Base-by-base conservation (phyloP, 208 protist species). In the Acanthamoeba healyi region DNA sequence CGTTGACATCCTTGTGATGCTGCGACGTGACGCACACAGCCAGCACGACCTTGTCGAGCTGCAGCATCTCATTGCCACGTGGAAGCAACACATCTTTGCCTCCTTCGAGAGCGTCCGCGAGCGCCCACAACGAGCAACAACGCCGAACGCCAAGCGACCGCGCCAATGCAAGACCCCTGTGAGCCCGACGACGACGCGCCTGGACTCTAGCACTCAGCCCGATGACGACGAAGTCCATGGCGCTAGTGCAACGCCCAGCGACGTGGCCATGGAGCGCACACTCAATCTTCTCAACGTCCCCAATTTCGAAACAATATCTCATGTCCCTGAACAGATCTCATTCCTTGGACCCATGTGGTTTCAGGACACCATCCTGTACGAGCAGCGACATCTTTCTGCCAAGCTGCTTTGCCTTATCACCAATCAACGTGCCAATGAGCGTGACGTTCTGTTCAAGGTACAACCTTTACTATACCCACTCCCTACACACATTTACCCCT, bases 381-480 rank as follows among this genome's bases (percentile, higher is more conserved):
- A 81, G 26, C 70, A 81, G 32, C 15, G 70, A 40, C 70, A 81
- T n/a, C 70, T 51, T 7, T 24, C 22, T 10, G 70, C 70, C 0
- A 81, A 81, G 70, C 0, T 0, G 26, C 34, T 46, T 1, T 51
- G 38, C 22, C 70, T 12, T 4, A 22, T 14, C 7, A 81, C 70
- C 1, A 81, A 81, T 24, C 70, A 81, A 12, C 14, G 40, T 12
- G 40, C 34, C 1, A 81, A 51, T 29, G 22, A 40, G 38, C 4
- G 38, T 24, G 70, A 81, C 40, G 70, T 81, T 6, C 26, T 81
- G 0, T n/a, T 81, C n/a, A 81, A 81, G 40, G 70, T 81, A 81
- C 70, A 9, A 6, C 9, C 6, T 6, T 1, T n/a, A 15, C 32
- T 81, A 6, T 74, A n/a, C 65, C 19, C 49, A 19, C 49, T 54